phyloP scores from a whole-genome alignment of 2,329 filamentous ascomycete genomes.

The Aureobasidium sp. region DNA sequence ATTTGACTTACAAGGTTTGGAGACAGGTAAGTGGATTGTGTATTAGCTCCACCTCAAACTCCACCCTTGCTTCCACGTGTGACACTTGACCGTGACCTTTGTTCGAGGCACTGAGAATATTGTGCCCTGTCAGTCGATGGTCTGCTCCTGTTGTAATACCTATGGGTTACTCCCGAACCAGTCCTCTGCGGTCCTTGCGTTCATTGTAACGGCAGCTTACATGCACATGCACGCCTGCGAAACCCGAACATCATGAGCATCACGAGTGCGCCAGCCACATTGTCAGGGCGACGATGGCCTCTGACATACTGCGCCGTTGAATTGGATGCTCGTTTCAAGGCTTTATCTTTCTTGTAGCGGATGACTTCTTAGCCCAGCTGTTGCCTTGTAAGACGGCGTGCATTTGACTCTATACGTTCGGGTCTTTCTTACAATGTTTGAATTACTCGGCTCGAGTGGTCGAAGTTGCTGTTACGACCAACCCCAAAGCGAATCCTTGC shows the following conservation, averaged over 20 bases:
- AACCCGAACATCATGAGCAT: slow-evolving; percentile 4
- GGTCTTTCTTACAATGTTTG: neutral
- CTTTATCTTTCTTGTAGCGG: neutral
- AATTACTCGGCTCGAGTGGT: neutral
- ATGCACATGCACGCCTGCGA: slow-evolving; percentile 5
- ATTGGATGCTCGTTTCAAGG: neutral
- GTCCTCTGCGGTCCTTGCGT: neutral
- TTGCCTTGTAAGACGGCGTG: neutral
- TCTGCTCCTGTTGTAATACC: slow-evolving; percentile 2
- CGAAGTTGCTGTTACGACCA: neutral
- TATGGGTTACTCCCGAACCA: neutral
- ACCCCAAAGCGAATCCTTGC: neutral
- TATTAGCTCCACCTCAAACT: neutral
- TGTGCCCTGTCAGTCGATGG: neutral
- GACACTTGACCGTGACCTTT: slow-evolving; percentile 5
- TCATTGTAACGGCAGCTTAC: neutral
- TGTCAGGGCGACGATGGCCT: neutral
- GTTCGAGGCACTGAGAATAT: neutral
- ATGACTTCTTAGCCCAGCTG: neutral
- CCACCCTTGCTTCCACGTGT: slow-evolving; percentile 9
- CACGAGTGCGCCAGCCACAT: neutral
- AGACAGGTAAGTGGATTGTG: slow-evolving; percentile 6
- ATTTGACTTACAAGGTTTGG: slow-evolving; percentile 1
- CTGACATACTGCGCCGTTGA: neutral
- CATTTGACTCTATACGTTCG: no score